Evolutionary conservation across 345 rosid species (phyloP), one percentile per base, ranked within the genome.

Genomic region (Brassica nigra): DNA sequence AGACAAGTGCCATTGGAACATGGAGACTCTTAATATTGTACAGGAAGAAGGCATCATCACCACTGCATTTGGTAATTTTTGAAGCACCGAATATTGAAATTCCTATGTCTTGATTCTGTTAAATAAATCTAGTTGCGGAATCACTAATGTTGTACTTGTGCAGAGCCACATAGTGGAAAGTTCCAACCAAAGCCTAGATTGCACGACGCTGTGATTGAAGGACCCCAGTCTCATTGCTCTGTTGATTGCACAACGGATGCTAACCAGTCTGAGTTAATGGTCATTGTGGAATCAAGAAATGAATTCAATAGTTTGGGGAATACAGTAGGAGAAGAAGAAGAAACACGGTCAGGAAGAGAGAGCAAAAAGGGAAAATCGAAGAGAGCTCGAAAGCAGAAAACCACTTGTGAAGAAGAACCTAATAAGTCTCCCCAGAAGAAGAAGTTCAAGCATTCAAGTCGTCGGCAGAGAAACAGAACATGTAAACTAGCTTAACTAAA

Each of bases 391-490:
- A 88, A 80, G 75, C 80, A 66, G 57, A 87, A 87, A 85, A 76
- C 84, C 36, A 84, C 82, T 78, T 85, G 72, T 54, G 80, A 74
- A 58, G 86, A 80, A 62, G 77, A 84, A 71, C 42, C 83, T 14
- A 89, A 78, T 71, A 70, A 85, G 29, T 72, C 85, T 57, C 85
- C 85, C 15, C 75, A 75, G 42, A 85, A 89, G 86, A 95, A 89
- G 79, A 95, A 89, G 76, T 91, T 95, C 77, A 76, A 92, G 59
- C 97, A 90, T 86, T 82, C 97, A 63, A 84, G 89, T 79, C 91
- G 88, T 61, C 86, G 92, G 62, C 88, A 83, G 78, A 91, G 89
- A 79, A 69, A 90, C 80, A 65, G 82, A 67, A 85, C 70, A 66
- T 8, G 94, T 92, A 78, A 80, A 52, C 42, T 72, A 42, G 68